Base-by-base conservation (phyloP, 495 filamentous ascomycete species). In the Xylaria scruposa region DNA sequence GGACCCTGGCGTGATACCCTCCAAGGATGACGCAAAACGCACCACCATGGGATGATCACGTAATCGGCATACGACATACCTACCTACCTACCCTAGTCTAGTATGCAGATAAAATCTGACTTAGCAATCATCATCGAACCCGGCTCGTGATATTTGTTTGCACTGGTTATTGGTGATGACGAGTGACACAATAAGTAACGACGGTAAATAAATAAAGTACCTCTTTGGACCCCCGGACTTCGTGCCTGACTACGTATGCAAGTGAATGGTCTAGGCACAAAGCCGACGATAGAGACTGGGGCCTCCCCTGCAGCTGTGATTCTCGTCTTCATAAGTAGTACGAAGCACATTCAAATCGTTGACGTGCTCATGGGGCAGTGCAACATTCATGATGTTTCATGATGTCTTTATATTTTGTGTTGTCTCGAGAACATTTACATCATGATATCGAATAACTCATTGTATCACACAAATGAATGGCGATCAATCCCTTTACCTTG, bases 21-120 rank as follows among this genome's bases (percentile, higher is more conserved):
- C 65, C 49, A 31, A 44, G n/a, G 0, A 67, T 67, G 65, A 67
- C 65, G 64, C 64, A 26, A 67, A 40, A 54, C 21, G 53, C 53
- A 56, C 53, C 53, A 56, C 53, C 4, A 56, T 56, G 12, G 1
- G 19, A 9, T 7, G 29, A 36, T 51, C 63, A 66, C 61, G 42
- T 46, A 64, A 64, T 64, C 6, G 33, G 1, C 29, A 31, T 31
- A 31, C 29, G 1, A 31, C 60, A n/a, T 40, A 44, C 38, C 42
- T 63, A 26, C 38, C 10, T 46, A 31, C 60, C 38, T n/a, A n/a
- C n/a, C n/a, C n/a, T 62, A 56, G n/a, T 31, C 38, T 44, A n/a
- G 47, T 3, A 42, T n/a, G 36, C 36, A 62, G 38, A 42, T 42
- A 12, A 12, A 42, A 12, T 42, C 9, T 24, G 9, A 54, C 21